Percentiles rank a stretch among this genome's conserved stretches.
Evolutionary conservation across 108 stramenopile species (phyloP).

Genomic region (Aurantiochytrium sp.): DNA sequence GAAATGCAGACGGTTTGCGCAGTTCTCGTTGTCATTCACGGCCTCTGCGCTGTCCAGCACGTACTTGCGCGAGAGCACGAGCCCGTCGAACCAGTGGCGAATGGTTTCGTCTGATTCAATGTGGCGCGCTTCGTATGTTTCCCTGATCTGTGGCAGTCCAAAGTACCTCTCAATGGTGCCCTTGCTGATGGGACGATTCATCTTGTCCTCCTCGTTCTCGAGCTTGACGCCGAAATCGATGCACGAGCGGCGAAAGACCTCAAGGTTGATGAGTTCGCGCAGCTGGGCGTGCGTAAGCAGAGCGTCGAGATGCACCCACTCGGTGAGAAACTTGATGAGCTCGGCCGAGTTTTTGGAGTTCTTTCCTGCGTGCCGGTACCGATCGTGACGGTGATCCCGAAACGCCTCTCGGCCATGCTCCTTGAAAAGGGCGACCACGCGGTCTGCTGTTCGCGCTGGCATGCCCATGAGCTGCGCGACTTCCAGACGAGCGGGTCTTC

Average conservation of each 20-base stretch:
- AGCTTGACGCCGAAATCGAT: background rate
- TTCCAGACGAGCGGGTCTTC: background rate
- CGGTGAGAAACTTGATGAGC: background rate
- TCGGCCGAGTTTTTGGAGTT: background rate
- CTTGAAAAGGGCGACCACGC: background rate
- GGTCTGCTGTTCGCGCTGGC: background rate
- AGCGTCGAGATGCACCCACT: background rate
- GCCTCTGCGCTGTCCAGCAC: background rate
- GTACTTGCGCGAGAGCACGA: background rate
- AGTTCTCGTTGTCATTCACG: background rate
- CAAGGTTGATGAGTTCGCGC: slow-evolving; percentile 9
- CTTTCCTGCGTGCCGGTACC: background rate
- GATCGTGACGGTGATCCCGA: background rate
- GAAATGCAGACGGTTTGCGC: background rate
- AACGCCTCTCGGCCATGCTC: background rate
- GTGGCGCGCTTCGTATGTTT: background rate
- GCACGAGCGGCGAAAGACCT: background rate
- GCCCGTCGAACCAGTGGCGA: background rate
- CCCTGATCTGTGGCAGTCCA: background rate
- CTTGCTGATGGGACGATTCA: background rate
- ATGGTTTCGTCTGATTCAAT: background rate
- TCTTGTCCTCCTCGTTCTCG: background rate
- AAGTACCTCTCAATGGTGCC: background rate
- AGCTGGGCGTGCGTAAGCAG: background rate
- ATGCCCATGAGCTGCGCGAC: background rate